phyloP scores from a whole-genome alignment of 2,329 filamentous ascomycete genomes.

The Neofusicoccum kwambonambiense region DNA sequence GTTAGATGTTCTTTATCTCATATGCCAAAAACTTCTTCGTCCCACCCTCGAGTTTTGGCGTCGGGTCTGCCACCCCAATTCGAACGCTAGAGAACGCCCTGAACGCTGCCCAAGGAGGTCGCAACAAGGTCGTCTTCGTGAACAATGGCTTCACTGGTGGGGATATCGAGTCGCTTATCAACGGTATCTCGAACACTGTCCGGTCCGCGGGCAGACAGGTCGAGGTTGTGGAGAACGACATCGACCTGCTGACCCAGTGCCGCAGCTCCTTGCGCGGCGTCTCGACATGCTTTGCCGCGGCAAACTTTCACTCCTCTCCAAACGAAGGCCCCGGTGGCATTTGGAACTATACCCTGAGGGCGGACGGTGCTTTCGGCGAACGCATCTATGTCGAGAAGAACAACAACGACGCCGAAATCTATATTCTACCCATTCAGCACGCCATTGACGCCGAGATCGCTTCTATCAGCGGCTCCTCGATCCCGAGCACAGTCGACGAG shows the following conservation, averaged over 20 bases:
- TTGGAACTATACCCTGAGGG: constrained; percentile 86
- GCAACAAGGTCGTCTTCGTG: constrained; percentile 73
- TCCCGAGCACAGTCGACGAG: constrained; percentile 52
- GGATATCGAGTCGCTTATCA: constrained; percentile 70
- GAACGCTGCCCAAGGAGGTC: constrained; percentile 53
- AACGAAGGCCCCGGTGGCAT: constrained; percentile 62
- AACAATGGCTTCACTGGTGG: constrained; percentile 69
- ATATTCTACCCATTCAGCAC: constrained; percentile 74
- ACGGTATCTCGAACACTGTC: constrained; percentile 59
- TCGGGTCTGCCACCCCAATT: constrained; percentile 62
- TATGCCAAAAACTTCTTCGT: constrained; percentile 83
- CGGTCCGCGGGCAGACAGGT: constrained; percentile 56
- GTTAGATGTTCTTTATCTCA: constrained; percentile 49
- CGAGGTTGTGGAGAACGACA: constrained; percentile 53
- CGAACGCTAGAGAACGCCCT: constrained; percentile 66
- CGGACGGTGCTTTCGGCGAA: constrained; percentile 67
- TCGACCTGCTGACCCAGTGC: constrained; percentile 63
- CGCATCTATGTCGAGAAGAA: constrained; percentile 63
- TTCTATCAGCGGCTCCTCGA: constrained; percentile 46
- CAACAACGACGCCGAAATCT: constrained; percentile 74
- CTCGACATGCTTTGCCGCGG: constrained; percentile 69
- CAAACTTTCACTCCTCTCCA: constrained; percentile 74
- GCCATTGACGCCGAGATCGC: constrained; percentile 75
- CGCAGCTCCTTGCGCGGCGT: constrained; percentile 58
- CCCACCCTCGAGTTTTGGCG: constrained; percentile 71